A percentile compares a stretch with the other conserved stretches of the same genome.
phyloP scores from a whole-genome alignment of 805 yeast species.

The Saccharomyces cerevisiae region DNA sequence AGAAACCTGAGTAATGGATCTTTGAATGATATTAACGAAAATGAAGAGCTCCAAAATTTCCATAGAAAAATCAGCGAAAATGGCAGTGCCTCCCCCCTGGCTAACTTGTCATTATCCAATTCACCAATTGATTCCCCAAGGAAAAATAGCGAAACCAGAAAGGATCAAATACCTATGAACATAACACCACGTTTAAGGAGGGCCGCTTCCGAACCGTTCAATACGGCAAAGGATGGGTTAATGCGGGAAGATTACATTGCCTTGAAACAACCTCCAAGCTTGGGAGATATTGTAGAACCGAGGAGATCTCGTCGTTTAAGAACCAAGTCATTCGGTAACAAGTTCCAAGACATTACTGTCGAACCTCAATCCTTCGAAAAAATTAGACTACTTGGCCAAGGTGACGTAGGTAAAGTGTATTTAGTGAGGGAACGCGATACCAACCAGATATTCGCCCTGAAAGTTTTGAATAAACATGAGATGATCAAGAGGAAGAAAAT shows the following conservation, averaged over 20 bases:
- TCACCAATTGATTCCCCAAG: slow-evolving; percentile 1
- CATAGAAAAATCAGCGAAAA: not conserved
- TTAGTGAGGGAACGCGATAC: slow-evolving; percentile 76
- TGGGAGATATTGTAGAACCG: slow-evolving; percentile 15
- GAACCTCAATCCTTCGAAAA: slow-evolving; percentile 83
- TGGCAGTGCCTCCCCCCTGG: not conserved
- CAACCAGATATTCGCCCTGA: slow-evolving; percentile 81
- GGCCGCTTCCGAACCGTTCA: slow-evolving; percentile 77
- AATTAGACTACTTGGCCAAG: slow-evolving; percentile 84
- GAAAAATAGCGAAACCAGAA: not conserved
- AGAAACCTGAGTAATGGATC: slow-evolving; percentile 24
- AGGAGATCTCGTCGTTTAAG: slow-evolving; percentile 32
- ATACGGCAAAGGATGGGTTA: slow-evolving; percentile 23
- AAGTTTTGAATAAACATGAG: slow-evolving; percentile 79
- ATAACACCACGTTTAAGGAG: slow-evolving; percentile 42
- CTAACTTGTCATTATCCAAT: not conserved
- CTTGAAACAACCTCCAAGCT: not conserved
- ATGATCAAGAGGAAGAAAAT: slow-evolving; percentile 94
- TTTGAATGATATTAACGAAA: slow-evolving; percentile 30
- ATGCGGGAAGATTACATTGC: slow-evolving; percentile 1
- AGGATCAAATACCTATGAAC: slow-evolving; percentile 7
- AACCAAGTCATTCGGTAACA: slow-evolving; percentile 53
- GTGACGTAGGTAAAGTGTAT: slow-evolving; percentile 96
- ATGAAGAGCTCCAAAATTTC: slow-evolving; percentile 16
- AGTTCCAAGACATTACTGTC: slow-evolving; percentile 69